Evolutionary conservation across 2,329 filamentous ascomycete species (phyloP).

Genomic region (Aspergillus pseudoglaucus): DNA sequence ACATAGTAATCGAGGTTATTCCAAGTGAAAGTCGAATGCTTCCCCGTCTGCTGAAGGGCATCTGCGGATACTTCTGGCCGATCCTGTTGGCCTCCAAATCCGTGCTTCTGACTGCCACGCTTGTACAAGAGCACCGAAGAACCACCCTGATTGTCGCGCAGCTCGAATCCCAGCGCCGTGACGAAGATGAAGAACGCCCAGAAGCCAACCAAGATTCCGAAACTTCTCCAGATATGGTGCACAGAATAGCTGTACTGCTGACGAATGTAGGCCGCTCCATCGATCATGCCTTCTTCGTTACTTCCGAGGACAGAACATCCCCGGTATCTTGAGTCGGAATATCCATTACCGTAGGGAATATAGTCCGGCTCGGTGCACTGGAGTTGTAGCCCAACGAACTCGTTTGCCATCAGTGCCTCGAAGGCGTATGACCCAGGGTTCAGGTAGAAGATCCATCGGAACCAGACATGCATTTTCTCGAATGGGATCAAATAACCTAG

Average conservation of each 20-base stretch:
- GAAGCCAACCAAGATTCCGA: constrained; percentile 68
- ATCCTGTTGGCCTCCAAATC: background rate
- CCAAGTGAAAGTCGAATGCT: constrained; percentile 71
- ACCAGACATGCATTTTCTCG: constrained; percentile 55
- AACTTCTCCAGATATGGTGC: constrained; percentile 61
- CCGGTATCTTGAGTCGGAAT: constrained; percentile 24
- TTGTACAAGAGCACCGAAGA: constrained; percentile 30
- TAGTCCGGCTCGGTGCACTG: constrained; percentile 46
- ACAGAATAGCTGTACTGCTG: constrained; percentile 49
- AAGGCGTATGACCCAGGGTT: constrained; percentile 63
- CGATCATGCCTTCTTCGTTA: constrained; percentile 30
- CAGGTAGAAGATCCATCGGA: constrained; percentile 56
- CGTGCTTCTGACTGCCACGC: constrained; percentile 20
- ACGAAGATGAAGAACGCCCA: constrained; percentile 68
- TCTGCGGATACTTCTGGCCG: constrained; percentile 1
- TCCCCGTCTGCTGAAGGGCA: constrained; percentile 46
- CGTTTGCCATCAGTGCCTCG: constrained; percentile 61
- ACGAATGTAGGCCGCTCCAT: constrained; percentile 49
- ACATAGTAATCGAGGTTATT: constrained; percentile 70
- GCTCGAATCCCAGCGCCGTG: constrained; percentile 70
- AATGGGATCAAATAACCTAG: constrained; percentile 55
- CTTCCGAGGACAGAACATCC: constrained; percentile 28
- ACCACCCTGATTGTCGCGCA: constrained; percentile 30
- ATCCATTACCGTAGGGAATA: constrained; percentile 41
- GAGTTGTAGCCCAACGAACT: constrained; percentile 54